Evolutionary conservation across 371 early-diverging fungal genomes (phyloP).

Genomic region (Mucor indicus): DNA sequence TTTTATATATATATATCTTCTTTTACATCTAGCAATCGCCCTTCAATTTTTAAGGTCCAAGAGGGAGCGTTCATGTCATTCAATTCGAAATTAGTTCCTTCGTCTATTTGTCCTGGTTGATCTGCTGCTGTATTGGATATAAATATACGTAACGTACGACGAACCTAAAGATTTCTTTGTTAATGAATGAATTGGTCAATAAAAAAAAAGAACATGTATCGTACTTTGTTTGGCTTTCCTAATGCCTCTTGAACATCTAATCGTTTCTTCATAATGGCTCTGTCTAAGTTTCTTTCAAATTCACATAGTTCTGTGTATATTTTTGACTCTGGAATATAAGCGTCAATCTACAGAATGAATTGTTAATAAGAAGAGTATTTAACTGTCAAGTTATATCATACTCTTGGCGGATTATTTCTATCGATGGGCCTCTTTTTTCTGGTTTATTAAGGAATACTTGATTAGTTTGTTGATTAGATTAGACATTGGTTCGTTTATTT

Average conservation of each 20-base stretch:
- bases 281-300: slow-evolving; percentile 85
- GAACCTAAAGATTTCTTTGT: slow-evolving; percentile 58
- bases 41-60: slow-evolving; percentile 93
- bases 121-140: slow-evolving; percentile 84
- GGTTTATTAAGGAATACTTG: not conserved
- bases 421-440: slow-evolving; percentile 65
- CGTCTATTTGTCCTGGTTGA: slow-evolving; percentile 55
- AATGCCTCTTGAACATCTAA: slow-evolving; percentile 86
- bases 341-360: slow-evolving; percentile 62
- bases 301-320: slow-evolving; percentile 82
- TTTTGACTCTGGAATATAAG: slow-evolving; percentile 88
- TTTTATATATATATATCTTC: not conserved
- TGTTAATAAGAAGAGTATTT: not conserved
- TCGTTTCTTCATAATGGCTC: slow-evolving; percentile 82
- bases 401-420: slow-evolving; percentile 55
- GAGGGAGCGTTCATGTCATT: slow-evolving; percentile 66
- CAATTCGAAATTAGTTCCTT: slow-evolving; percentile 44
- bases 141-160: slow-evolving; percentile 85
- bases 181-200: too few relatives aligned
- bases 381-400: slow-evolving; percentile 1
- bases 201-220: too few relatives aligned
- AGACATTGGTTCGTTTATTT: not conserved
- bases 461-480: not conserved
- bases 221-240: slow-evolving; percentile 69
- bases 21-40: slow-evolving; percentile 75